Conservation (phyloP, 805 yeast genomes). For the Diddensiella transvaalensis region DNA sequence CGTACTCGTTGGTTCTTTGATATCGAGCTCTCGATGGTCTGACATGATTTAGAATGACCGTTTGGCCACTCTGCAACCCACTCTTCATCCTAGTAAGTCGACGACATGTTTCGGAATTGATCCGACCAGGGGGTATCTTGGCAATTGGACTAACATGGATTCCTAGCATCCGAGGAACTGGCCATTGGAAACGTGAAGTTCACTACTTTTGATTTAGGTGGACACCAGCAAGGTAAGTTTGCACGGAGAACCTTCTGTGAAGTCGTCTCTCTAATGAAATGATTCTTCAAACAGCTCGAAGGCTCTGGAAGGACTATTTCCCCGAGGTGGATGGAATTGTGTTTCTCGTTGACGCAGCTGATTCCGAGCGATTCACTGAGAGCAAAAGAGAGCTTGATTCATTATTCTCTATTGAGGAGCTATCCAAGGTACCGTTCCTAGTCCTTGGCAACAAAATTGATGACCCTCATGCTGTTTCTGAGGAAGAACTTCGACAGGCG, state of each 20-base stretch:
- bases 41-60: slow-evolving; percentile 75
- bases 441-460: slow-evolving; percentile 96
- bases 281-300: slow-evolving; percentile 88
- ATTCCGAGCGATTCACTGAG: slow-evolving; percentile 91
- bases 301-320: slow-evolving; percentile 98
- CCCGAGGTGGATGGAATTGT: slow-evolving; percentile 99
- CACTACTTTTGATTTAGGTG: slow-evolving; percentile 98
- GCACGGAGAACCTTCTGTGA: no score
- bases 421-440: slow-evolving; percentile 83
- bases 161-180: slow-evolving; percentile 83
- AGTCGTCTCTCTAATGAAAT: no score
- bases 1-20: no score
- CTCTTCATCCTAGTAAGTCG: slow-evolving; percentile 71
- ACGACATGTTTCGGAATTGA: neutral
- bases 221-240: slow-evolving; percentile 67
- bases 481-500: slow-evolving; percentile 87
- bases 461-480: slow-evolving; percentile 89
- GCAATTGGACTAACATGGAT: neutral
- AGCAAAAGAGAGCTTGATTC: slow-evolving; percentile 94
- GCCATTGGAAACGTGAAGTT: slow-evolving; percentile 95
- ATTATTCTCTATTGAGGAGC: slow-evolving; percentile 87
- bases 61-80: slow-evolving; percentile 95
- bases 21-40: neutral
- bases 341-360: slow-evolving; percentile 95
- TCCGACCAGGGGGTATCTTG: neutral